Evolutionary conservation across 441 rosid genomes (phyloP), one percentile per base, ranked within the genome.

Genomic region (Syzygium malaccense): DNA sequence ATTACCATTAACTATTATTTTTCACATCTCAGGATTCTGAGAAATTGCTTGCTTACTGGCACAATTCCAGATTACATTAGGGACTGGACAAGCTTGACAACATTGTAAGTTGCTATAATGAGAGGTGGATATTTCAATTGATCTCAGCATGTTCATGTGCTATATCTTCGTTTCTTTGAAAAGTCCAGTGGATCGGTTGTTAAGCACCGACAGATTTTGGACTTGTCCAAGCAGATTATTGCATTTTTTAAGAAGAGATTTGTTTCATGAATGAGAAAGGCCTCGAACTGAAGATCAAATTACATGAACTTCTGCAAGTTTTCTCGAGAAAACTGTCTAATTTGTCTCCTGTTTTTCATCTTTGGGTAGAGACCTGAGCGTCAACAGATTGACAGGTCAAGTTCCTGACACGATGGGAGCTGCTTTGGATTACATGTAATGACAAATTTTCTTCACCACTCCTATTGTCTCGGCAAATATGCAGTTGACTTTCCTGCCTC

Each of bases 281-380:
- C 83, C 51, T 12, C 5, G 41, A 75, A 5, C 17, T 11, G 7
- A 53, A 33, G 48, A 55, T 54, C 48, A 85, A 54, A 37, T 54
- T n/a, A 30, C 86, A 53, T 55, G 3, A 54, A 4, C 30, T 12
- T 30, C 1, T 51, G 20, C 2, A 68, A 62, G 28, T 55, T 51
- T 41, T 32, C 49, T 53, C 0, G 0, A 0, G 48, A 85, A 57
- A 20, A 30, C 0, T 11, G 25, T 85, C 8, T 30, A 17, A 85
- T 55, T 20, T 23, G 26, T 68, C 5, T 32, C 49, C 25, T 3
- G 20, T 23, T 19, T 28, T 57, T 37, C 15, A 23, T 75, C 20
- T 64, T 57, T 12, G 58, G 88, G 89, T 86, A 97, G 99, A 88
- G 99, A 97, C 91, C 89, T 97, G 89, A 95, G 98, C 94, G 93